Evolutionary conservation across 768 basidiomycete genomes (phyloP).

Genomic region (Boletales sp.): DNA sequence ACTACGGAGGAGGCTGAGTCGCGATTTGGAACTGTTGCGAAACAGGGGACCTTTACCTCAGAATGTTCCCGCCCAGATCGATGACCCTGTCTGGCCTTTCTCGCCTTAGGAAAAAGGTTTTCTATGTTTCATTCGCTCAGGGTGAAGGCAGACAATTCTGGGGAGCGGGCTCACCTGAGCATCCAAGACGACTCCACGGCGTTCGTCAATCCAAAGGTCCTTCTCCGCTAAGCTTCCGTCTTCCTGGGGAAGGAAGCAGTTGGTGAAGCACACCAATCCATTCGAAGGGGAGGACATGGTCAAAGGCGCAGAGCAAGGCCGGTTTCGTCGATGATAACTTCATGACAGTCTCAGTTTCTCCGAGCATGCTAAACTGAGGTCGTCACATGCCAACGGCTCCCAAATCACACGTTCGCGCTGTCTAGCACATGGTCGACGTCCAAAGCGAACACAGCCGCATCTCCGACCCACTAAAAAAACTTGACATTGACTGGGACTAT

Average conservation of each 20-base stretch:
- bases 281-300: slow-evolving; percentile 38
- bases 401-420: too few relatives aligned
- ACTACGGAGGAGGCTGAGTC: slow-evolving; percentile 35
- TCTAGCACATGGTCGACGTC: too few relatives aligned
- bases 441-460: too few relatives aligned
- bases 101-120: slow-evolving; percentile 61
- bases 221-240: slow-evolving; percentile 71
- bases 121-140: slow-evolving; percentile 34
- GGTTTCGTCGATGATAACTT: neutral
- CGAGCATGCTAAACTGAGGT: too few relatives aligned
- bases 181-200: slow-evolving; percentile 69
- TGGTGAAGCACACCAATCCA: slow-evolving; percentile 81
- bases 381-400: too few relatives aligned
- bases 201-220: slow-evolving; percentile 81
- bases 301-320: slow-evolving; percentile 3
- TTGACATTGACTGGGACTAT: too few relatives aligned
- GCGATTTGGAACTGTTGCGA: neutral
- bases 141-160: neutral
- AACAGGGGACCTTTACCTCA: slow-evolving; percentile 45
- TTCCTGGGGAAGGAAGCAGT: slow-evolving; percentile 76
- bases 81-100: slow-evolving; percentile 61
- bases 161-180: slow-evolving; percentile 49
- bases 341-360: neutral
- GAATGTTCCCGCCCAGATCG: slow-evolving; percentile 72
- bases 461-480: too few relatives aligned